A percentile compares a stretch with the other conserved stretches of the same genome.
phyloP scores from a whole-genome alignment of 2,329 filamentous ascomycete genomes.

The Thermochaetoides dissita region DNA sequence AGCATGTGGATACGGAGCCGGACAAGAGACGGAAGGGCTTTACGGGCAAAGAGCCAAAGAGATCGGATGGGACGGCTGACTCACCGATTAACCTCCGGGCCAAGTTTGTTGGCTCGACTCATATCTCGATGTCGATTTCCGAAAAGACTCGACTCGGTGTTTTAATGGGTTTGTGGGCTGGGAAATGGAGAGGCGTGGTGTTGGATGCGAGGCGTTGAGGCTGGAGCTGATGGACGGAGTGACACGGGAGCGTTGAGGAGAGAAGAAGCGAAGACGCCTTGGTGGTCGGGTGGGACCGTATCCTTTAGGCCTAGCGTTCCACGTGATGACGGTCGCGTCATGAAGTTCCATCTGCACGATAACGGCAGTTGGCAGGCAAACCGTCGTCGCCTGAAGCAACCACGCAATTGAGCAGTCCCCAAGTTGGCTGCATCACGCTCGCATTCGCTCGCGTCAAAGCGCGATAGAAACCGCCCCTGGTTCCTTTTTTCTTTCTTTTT shows the following conservation, averaged over 20 bases:
- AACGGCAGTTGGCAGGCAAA: too few relatives aligned
- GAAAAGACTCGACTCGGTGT: constrained; percentile 14
- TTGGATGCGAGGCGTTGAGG: constrained; percentile 10
- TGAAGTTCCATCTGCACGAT: not conserved
- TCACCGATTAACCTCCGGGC: constrained; percentile 97
- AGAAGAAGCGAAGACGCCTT: constrained; percentile 14
- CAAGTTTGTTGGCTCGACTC: constrained; percentile 93
- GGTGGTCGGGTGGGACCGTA: constrained; percentile 6
- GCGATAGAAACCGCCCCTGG: too few relatives aligned
- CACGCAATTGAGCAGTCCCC: too few relatives aligned
- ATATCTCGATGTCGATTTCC: constrained; percentile 52
- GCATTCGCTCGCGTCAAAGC: too few relatives aligned
- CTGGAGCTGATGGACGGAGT: constrained; percentile 12
- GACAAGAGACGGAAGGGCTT: constrained; percentile 4
- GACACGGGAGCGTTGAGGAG: constrained; percentile 17
- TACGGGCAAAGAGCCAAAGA: constrained; percentile 1
- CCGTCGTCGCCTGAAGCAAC: too few relatives aligned
- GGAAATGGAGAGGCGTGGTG: constrained; percentile 7
- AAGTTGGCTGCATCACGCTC: too few relatives aligned
- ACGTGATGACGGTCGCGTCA: constrained; percentile 11
- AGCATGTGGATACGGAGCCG: too few relatives aligned
- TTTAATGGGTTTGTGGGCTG: constrained; percentile 12
- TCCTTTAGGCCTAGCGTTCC: constrained; percentile 10
- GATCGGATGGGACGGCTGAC: constrained; percentile 20
- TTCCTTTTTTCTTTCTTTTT: too few relatives aligned